Evolutionary conservation across 2,329 filamentous ascomycete genomes (phyloP).

Genomic region (Capronia americana): DNA sequence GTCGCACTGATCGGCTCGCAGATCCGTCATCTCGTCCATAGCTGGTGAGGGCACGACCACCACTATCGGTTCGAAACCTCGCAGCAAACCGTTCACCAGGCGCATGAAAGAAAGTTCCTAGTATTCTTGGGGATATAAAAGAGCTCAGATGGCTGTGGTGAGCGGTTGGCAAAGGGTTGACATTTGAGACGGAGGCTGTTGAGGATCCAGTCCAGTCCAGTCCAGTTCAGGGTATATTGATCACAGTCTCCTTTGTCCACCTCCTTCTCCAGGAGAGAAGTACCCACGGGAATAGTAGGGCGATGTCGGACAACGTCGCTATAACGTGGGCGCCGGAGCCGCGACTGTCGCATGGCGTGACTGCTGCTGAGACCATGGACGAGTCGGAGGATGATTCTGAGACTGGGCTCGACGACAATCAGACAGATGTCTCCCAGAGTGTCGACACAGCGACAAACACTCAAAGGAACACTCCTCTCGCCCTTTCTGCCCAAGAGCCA

Average conservation of each 20-base stretch:
- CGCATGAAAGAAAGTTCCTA: neutral
- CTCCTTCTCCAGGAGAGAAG: constrained; percentile 7
- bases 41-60: constrained; percentile 2
- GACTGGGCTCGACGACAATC: constrained; percentile 4
- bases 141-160: constrained; percentile 20
- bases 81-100: neutral
- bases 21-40: neutral
- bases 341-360: constrained; percentile 13
- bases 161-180: constrained; percentile 15
- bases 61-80: neutral
- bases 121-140: constrained; percentile 3
- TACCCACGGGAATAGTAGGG: constrained; percentile 4
- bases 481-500: constrained; percentile 26
- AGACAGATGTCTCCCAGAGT: constrained; percentile 15
- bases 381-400: constrained; percentile 2
- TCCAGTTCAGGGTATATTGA: neutral
- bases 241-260: constrained; percentile 20
- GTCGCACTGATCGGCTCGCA: neutral
- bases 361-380: constrained; percentile 8
- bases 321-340: constrained; percentile 36
- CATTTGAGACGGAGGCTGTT: constrained; percentile 19
- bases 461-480: constrained; percentile 34
- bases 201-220: constrained; percentile 14
- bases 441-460: constrained; percentile 28
- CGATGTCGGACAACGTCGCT: constrained; percentile 32